Evolutionary conservation across 495 filamentous ascomycete genomes (phyloP).

Genomic region (Aspergillus taichungensis): DNA sequence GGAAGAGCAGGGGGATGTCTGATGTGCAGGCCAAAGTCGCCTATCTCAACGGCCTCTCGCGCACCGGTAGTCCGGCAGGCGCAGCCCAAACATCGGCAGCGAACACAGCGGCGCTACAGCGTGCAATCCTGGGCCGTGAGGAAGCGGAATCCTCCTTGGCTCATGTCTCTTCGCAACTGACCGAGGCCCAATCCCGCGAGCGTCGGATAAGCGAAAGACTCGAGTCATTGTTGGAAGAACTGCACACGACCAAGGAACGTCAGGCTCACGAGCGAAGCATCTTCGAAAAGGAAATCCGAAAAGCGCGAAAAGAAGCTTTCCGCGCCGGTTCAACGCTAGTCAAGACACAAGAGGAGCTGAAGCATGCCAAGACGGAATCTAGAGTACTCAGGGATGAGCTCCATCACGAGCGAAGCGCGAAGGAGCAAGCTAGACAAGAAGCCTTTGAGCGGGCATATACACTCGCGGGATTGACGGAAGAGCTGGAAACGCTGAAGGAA

Average conservation of each 20-base stretch:
- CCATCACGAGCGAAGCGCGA: slow-evolving; percentile 38
- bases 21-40: slow-evolving; percentile 84
- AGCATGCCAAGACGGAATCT: slow-evolving; percentile 49
- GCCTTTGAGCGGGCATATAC: slow-evolving; percentile 66
- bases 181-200: slow-evolving; percentile 65
- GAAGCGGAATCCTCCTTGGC: slow-evolving; percentile 54
- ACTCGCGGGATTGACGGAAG: slow-evolving; percentile 64
- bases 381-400: slow-evolving; percentile 46
- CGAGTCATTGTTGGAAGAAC: slow-evolving; percentile 71
- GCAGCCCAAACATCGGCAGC: slow-evolving; percentile 21
- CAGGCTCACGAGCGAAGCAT: slow-evolving; percentile 61
- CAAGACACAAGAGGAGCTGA: slow-evolving; percentile 76
- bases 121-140: slow-evolving; percentile 75
- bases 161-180: slow-evolving; percentile 54
- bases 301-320: slow-evolving; percentile 76
- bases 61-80: slow-evolving; percentile 51
- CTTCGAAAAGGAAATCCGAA: slow-evolving; percentile 78
- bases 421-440: slow-evolving; percentile 60
- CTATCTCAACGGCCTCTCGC: slow-evolving; percentile 65
- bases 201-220: slow-evolving; percentile 67
- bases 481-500: slow-evolving; percentile 55
- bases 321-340: slow-evolving; percentile 68
- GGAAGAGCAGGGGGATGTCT: slow-evolving; percentile 41
- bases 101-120: slow-evolving; percentile 64
- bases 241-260: slow-evolving; percentile 65